Evolutionary conservation across 1,284 basidiomycete genomes (phyloP).

Genomic region (Malassezia obtusa): DNA sequence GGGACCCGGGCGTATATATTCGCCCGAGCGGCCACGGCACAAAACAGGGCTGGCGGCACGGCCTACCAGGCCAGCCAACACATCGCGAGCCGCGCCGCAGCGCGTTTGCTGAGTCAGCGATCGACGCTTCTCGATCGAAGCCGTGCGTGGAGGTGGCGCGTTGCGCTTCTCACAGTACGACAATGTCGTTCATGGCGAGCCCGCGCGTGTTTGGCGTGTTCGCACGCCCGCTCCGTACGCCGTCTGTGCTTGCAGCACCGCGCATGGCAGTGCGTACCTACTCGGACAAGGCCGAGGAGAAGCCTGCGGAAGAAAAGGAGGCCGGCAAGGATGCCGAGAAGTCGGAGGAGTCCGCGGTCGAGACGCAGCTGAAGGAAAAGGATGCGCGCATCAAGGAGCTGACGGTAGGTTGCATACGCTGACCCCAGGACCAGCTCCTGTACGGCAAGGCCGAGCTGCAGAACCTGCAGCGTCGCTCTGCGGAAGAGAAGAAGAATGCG

Average conservation of each 20-base stretch:
- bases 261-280: neutral
- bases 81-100: neutral
- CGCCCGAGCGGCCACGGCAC: neutral
- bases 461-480: conserved; percentile 81
- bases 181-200: neutral
- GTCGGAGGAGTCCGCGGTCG: conserved; percentile 17
- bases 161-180: neutral
- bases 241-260: neutral
- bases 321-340: neutral
- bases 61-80: neutral
- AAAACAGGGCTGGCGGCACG: neutral
- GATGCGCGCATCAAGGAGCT: conserved; percentile 46
- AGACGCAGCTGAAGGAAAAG: conserved; percentile 42
- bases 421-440: conserved; percentile 33
- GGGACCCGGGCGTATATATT: conserved; percentile 2
- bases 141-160: neutral
- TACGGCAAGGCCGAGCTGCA: conserved; percentile 69
- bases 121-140: conserved; percentile 2
- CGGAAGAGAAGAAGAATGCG: conserved; percentile 81
- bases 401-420: conserved; percentile 15
- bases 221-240: neutral
- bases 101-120: neutral
- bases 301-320: conserved; percentile 25
- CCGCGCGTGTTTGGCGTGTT: conserved; percentile 6
- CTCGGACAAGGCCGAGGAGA: conserved; percentile 21